Evolutionary conservation across 768 basidiomycete genomes (phyloP), one percentile per base, ranked within the genome.

Genomic region (Termitomyces sp.): DNA sequence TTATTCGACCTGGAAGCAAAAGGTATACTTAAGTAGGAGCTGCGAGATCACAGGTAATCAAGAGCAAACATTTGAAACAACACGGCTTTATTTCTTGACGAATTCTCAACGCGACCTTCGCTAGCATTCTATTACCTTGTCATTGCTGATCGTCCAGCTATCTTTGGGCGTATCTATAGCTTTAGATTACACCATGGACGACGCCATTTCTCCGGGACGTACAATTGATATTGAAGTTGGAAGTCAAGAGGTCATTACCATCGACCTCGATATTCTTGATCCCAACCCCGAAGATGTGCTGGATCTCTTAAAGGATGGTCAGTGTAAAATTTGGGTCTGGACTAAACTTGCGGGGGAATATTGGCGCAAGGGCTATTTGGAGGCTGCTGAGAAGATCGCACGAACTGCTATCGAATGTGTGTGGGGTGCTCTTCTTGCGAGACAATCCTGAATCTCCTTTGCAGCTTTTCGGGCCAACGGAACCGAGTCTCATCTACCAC

Each of bases 251-350:
- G 83, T 91, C 68, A 89, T 95, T 59, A 89, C 91, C 22, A 87
- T 98, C 59, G 91, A 96, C 76, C 81, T 98, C 41, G 90, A 92
- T 76, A 79, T 88, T 65, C 86, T 98, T 53, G 89, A 92, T 71
- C 85, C 86, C 4, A 86, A 84, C 66, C 85, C 88, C 7, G 85
- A 88, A 61, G 88, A 91, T 60, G 84, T 93, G 2, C 74, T 89
- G 51, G 86, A 89, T 64, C 71, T 95, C 4, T 70, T 95, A 50
- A 82, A 79, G 58, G 86, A 90, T 33, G 88, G 87, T 0, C 83
- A 86, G 57, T 91, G 88, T 56, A 84, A 77, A 59, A 84, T 85
- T 18, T 84, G 81, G 68, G 83, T 88, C 12, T 95, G 92, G 92
- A 85, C 89, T 1, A 85, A 84, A 61, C 78, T 95, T 22, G 93